Base-by-base conservation (phyloP, 2,329 filamentous ascomycete species). In the Calycina herbarum region DNA sequence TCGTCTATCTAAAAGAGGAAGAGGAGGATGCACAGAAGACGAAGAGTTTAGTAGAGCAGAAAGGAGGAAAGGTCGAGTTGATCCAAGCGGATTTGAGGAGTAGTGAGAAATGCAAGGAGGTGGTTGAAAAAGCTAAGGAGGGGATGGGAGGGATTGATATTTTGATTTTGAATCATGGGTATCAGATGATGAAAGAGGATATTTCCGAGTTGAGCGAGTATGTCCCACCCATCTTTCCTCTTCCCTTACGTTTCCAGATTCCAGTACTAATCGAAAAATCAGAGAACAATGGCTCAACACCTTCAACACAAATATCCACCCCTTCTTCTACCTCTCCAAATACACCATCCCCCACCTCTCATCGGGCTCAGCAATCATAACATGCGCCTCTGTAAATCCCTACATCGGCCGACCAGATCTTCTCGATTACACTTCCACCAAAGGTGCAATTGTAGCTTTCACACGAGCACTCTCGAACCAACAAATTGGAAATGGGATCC, bases 261-360 rank as follows among this genome's bases (percentile, higher is more conserved):
- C 17, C 33, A 7, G 59, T 31, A 27, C 51, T 33, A 11, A 24
- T 10, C 17, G 42, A 54, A 61, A 24, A 35, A 65, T 10, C n/a
- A 89, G 86, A 73, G 89, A 92, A 5, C 91, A 95, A 79, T 95
- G 91, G 91, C 73, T 89, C 61, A 82, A 88, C 66, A 94, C 91
- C 0, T 94, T 96, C 79, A 83, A 92, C 77, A 91, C 88, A 59
- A 96, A 95, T 79, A 93, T 95, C 73, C 89, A 94, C 77, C 85
- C 90, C 3, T 89, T 87, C 80, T 95, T 93, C 82, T 94, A 88
- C 79, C 82, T 94, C 42, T 84, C 91, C 67, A 95, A 95, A 77
- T 92, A 94, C 74, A 79, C 84, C 13, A 82, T 95, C 11, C 87
- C 87, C 0, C 89, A 94, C 77, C 90, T 95, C 87, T 85, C 86